These are phyloP conservation scores for Stephanodiscus minutulus DNA, from an alignment of 108 stramenopile genomes.

Conservation along the genomic window DNA sequence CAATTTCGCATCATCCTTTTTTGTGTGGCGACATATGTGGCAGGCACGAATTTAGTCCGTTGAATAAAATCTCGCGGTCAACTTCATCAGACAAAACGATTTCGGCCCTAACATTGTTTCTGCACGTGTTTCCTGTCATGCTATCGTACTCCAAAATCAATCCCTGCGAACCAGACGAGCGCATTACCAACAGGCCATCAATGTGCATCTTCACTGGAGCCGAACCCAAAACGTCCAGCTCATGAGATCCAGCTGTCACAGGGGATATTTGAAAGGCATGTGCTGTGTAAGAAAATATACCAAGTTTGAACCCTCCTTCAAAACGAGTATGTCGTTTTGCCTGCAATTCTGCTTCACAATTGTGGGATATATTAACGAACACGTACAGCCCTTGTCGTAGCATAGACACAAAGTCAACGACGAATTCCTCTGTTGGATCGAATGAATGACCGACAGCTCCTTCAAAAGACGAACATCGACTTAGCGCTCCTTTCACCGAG, in stretches of 20 bases:
- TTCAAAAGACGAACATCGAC: constrained; percentile 25
- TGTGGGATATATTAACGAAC: constrained; percentile 31
- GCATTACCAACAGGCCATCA: neutral
- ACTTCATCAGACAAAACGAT: constrained; percentile 46
- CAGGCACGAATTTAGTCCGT: constrained; percentile 30
- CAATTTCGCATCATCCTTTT: neutral
- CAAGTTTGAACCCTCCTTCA: constrained; percentile 35
- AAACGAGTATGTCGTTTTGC: constrained; percentile 1
- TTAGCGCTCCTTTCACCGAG: constrained; percentile 38
- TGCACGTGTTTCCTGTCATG: neutral
- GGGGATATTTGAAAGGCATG: constrained; percentile 30
- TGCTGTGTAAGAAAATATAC: constrained; percentile 35
- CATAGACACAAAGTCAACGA: constrained; percentile 39
- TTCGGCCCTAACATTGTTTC: constrained; percentile 16
- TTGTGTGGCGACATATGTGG: neutral
- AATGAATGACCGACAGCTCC: constrained; percentile 18
- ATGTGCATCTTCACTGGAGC: neutral
- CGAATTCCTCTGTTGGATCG: constrained; percentile 20
- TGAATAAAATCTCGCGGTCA: constrained; percentile 37
- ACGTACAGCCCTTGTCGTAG: constrained; percentile 45
- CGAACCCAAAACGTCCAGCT: neutral
- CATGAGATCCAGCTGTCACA: constrained; percentile 17
- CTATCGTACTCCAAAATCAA: constrained; percentile 26
- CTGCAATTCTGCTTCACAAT: neutral
- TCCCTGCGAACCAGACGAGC: constrained; percentile 13